phyloP scores from a whole-genome alignment of 169 alveolate genomes.

The Babesia ovis region DNA sequence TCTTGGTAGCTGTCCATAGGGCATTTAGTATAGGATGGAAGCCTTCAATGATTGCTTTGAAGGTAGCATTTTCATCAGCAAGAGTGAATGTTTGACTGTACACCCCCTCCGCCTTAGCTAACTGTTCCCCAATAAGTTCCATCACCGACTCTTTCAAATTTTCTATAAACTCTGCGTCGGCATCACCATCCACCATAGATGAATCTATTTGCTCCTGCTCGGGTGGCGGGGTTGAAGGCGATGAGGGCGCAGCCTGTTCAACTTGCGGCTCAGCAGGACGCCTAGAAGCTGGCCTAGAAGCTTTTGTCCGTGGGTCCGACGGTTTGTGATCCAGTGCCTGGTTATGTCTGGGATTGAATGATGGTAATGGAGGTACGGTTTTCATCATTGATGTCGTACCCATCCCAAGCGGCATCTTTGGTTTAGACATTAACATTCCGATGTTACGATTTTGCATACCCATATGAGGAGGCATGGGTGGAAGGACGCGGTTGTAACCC shows the following conservation, averaged over 20 bases:
- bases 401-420: background rate
- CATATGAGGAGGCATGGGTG: background rate
- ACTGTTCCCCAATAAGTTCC: constrained; percentile 1
- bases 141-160: constrained; percentile 3
- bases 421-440: background rate
- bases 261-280: background rate
- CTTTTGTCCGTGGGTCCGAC: background rate
- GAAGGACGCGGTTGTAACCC: background rate
- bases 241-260: background rate
- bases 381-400: constrained; percentile 7
- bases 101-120: constrained; percentile 27
- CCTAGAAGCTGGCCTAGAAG: background rate
- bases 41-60: constrained; percentile 29
- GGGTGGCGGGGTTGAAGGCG: background rate
- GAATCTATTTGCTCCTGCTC: background rate
- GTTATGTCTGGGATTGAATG: background rate
- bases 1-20: constrained; percentile 55
- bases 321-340: background rate
- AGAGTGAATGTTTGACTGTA: constrained; percentile 15
- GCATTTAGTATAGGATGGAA: constrained; percentile 33
- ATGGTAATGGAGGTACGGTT: background rate
- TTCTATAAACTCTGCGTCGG: background rate
- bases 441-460: background rate
- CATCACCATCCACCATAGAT: background rate
- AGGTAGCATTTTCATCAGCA: constrained; percentile 15